phyloP scores from a whole-genome alignment of 225 moss, liverwort and hornwort genomes.

The Marchantia paleacea region DNA sequence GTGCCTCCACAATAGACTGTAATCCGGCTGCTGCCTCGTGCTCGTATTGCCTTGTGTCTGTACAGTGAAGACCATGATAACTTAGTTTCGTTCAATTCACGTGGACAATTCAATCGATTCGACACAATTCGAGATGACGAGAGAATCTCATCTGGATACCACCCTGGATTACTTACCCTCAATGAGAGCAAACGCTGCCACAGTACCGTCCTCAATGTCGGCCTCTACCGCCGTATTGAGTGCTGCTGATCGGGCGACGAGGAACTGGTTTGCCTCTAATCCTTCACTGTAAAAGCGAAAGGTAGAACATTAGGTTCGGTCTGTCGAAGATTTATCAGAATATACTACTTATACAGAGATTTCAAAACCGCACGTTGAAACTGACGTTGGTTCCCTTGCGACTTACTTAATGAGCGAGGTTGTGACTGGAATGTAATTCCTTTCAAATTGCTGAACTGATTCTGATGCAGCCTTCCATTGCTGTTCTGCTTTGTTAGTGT shows the following conservation, averaged over 20 bases:
- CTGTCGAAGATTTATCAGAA: not conserved
- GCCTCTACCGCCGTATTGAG: constrained; percentile 48
- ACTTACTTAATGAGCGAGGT: constrained; percentile 49
- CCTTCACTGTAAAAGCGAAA: constrained; percentile 57
- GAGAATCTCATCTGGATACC: not conserved
- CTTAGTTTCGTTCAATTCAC: not conserved
- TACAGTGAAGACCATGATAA: not conserved
- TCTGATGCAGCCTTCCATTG: constrained; percentile 67
- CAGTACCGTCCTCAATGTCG: constrained; percentile 44
- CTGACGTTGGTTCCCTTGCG: constrained; percentile 33
- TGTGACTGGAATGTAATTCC: constrained; percentile 47
- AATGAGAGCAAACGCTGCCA: constrained; percentile 42
- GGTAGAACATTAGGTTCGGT: not conserved
- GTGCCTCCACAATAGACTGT: constrained; percentile 59
- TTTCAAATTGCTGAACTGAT: constrained; percentile 55
- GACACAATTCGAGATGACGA: not conserved
- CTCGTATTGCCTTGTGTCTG: constrained; percentile 59
- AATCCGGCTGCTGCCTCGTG: constrained; percentile 60
- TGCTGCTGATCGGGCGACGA: constrained; percentile 42
- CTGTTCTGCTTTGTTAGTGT: constrained; percentile 57
- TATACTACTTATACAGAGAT: not conserved
- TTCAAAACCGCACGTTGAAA: not conserved
- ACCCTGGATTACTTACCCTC: constrained; percentile 41
- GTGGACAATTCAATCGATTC: not conserved
- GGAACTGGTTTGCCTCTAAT: constrained; percentile 55